Evolutionary conservation across 2,329 filamentous ascomycete genomes (phyloP), one percentile per base, ranked within the genome.

Genomic region (Fusarium drepaniforme): DNA sequence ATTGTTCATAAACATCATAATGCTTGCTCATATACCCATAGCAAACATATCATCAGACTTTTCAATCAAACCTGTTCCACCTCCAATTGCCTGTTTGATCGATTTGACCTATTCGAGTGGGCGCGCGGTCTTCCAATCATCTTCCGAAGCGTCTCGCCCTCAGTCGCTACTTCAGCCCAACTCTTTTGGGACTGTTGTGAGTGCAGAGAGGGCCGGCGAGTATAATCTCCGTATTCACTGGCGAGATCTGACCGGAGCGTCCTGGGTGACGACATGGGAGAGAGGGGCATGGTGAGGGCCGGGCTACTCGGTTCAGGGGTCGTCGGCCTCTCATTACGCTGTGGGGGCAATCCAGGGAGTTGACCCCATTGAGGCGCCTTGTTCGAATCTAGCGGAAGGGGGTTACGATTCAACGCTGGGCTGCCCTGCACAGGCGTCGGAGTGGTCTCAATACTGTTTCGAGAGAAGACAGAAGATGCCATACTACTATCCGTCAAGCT

Each of bases 401-500:
- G 35, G 8, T 66, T 70, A 38, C 66, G 73, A 13, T 77, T 77
- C 7, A 81, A 51, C 5, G 75, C 77, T 2, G 83, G 82, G 57
- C 81, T 84, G 15, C 75, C 70, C 9, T 80, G 76, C 1, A 77
- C 63, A 1, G 82, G 80, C 12, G 83, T 85, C 0, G 82, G 77
- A 9, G 73, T 79, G 3, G 81, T 81, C 42, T 84, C 77, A 65
- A 83, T 60, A 60, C 84, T 84, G 25, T 80, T 75, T 1, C 80
- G 80, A 35, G 84, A 85, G 33, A 86, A 85, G 8, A 84, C 75
- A 3, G 85, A 86, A 11, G 84, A 86, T 0, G 82, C 72, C 81
- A 85, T 83, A 78, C 84, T 86, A 75, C 83, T 86, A 64, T 86
- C 85, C 15, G 84, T 84, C 64, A 84, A 80, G 58, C 83, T 85